Percentiles rank a stretch among this genome's conserved stretches.
These are phyloP conservation scores for Gracilaria vermiculophylla DNA, from an alignment of 23 red algal genomes.

Conservation along the genomic window DNA sequence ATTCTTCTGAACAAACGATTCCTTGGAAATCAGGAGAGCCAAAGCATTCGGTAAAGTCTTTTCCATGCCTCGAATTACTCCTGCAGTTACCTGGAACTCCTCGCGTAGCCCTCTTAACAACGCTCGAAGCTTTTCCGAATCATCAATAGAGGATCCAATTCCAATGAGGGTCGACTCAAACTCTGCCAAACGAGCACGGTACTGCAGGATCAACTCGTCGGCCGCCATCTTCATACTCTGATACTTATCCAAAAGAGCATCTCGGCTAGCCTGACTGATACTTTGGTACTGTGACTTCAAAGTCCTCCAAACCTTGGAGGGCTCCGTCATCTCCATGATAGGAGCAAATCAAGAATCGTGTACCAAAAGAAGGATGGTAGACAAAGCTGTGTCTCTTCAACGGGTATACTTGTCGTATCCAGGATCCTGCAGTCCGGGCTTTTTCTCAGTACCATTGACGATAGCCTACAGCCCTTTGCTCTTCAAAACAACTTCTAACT, in stretches of 20 bases:
- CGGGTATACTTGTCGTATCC: too few relatives aligned
- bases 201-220: constrained; percentile 1
- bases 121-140: constrained; percentile 5
- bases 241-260: background rate
- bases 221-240: constrained; percentile 3
- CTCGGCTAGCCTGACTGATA: background rate
- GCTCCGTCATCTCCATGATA: background rate
- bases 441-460: too few relatives aligned
- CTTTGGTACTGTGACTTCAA: background rate
- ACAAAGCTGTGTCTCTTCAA: background rate
- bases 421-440: too few relatives aligned
- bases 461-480: too few relatives aligned
- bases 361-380: background rate
- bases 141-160: background rate
- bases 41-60: background rate
- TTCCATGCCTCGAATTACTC: constrained; percentile 4
- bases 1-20: background rate
- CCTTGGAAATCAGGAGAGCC: background rate
- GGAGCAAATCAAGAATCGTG: constrained; percentile 32
- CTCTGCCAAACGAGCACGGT: constrained; percentile 6
- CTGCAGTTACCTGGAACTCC: background rate
- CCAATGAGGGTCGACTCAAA: background rate
- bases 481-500: too few relatives aligned
- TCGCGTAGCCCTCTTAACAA: constrained; percentile 8
- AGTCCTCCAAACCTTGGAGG: background rate